phyloP scores from a whole-genome alignment of 176 grass and related monocot species.

The Carex cristatella region DNA sequence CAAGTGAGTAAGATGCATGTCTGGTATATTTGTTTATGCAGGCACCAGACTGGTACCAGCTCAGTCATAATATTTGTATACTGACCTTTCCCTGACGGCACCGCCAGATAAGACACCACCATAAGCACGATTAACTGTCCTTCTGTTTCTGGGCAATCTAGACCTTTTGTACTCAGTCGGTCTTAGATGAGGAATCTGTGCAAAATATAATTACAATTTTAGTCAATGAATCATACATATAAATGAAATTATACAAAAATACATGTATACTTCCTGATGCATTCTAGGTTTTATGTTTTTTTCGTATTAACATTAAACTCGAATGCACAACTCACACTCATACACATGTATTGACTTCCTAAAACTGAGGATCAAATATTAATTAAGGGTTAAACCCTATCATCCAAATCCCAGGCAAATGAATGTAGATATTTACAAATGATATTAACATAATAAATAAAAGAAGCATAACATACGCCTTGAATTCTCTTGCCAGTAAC shows the following conservation, averaged over 20 bases:
- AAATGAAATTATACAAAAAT: background rate
- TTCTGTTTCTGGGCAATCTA: conserved; percentile 50
- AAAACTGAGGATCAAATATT: background rate
- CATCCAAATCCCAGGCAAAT: background rate
- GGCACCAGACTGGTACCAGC: background rate
- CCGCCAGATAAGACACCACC: conserved; percentile 68
- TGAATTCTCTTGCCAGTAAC: conserved; percentile 89
- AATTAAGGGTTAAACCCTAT: background rate
- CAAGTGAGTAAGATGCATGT: background rate
- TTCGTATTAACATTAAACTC: too few species aligned
- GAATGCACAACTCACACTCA: background rate
- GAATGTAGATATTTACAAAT: background rate
- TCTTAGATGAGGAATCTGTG: conserved; percentile 52
- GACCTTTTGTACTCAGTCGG: conserved; percentile 58
- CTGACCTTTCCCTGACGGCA: conserved; percentile 65
- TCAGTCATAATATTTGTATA: background rate
- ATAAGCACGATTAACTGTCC: conserved; percentile 70
- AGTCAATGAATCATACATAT: background rate
- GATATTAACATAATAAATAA: background rate
- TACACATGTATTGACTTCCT: too few species aligned
- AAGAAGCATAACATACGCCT: conserved; percentile 38
- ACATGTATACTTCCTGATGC: too few species aligned
- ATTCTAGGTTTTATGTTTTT: too few species aligned
- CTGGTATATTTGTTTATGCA: background rate
- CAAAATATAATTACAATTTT: background rate